Evolutionary conservation across 1,284 basidiomycete species (phyloP), one percentile per base, ranked within the genome.

Genomic region (Butyriboletus appendiculatus): DNA sequence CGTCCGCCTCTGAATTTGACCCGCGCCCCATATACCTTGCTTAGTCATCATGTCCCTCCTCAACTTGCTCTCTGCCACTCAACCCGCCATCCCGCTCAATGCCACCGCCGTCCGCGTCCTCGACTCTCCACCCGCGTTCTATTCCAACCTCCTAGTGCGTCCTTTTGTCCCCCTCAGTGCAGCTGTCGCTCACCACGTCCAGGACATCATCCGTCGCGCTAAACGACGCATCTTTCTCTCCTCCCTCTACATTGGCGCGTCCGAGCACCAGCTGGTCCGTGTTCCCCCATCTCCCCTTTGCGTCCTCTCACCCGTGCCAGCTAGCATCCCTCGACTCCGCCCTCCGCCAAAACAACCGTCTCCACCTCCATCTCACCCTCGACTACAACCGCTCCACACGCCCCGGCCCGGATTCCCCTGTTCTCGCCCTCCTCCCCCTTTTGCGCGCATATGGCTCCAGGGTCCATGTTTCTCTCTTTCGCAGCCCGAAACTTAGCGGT

Each of bases 311-410:
- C 41, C 0, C 47, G 45, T 28, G 0, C 26, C 60, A 96, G 94
- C 76, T 96, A 57, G 76, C 82, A 39, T 75, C 87, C 2, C 73
- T 97, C 35, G 75, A 80, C 45, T 63, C 76, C 1, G 81, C 89
- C 3, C 77, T 98, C 4, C 70, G 71, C 37, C 65, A 70, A 3
- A 90, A 88, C 55, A 81, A 82, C 0, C 61, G 76, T 3, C 78
- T 99, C 2, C 80, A 84, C 26, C 75, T 96, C 15, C 78, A 88
- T 45, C 75, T 99, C 50, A 80, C 92, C 37, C 81, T 96, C 55
- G 97, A 99, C 74, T 82, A 92, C 55, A 91, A 98, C 66, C 87
- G 96, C 39, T 92, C 93, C 1, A 99, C 96, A 9, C 85, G 96
- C 6, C 88, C 89, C 11, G 92, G 92, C 30, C 73, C 81, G 4